These are phyloP conservation scores for Xylaria sp. DNA, from an alignment of 2,329 filamentous ascomycete genomes.

Conservation along the genomic window DNA sequence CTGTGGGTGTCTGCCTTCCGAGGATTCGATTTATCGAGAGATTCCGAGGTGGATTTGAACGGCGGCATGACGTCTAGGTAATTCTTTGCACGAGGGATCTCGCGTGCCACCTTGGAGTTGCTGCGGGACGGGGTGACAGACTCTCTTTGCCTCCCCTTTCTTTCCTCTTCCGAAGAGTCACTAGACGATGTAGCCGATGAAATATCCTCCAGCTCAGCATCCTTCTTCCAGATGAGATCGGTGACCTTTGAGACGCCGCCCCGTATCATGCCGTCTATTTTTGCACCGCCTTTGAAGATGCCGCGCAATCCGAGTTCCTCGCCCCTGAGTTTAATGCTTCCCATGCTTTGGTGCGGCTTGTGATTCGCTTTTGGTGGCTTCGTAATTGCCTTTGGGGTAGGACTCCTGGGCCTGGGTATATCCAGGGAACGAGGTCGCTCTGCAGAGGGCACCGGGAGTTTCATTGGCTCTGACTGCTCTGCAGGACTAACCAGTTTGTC, in stretches of 20 bases:
- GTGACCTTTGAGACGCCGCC: slow-evolving; percentile 60
- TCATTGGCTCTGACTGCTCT: slow-evolving; percentile 29
- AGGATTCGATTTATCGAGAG: slow-evolving; percentile 23
- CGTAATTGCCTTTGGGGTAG: slow-evolving; percentile 40
- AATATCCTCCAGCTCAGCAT: slow-evolving; percentile 39
- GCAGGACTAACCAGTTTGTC: slow-evolving; percentile 36
- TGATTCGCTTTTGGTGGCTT: slow-evolving; percentile 49
- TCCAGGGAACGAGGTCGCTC: slow-evolving; percentile 34
- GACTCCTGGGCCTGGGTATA: slow-evolving; percentile 42
- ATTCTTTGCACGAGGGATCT: slow-evolving; percentile 43
- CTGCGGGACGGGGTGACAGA: slow-evolving; percentile 42
- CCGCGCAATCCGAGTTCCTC: slow-evolving; percentile 64
- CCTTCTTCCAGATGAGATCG: slow-evolving; percentile 61
- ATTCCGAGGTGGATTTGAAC: slow-evolving; percentile 45
- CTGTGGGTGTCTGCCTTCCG: slow-evolving; percentile 24
- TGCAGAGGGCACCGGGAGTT: slow-evolving; percentile 34
- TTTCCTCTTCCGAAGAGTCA: slow-evolving; percentile 54
- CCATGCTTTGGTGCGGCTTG: slow-evolving; percentile 52
- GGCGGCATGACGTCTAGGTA: slow-evolving; percentile 57
- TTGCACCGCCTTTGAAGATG: slow-evolving; percentile 75
- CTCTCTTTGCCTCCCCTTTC: slow-evolving; percentile 43
- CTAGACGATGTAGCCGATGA: slow-evolving; percentile 45
- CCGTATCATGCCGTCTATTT: slow-evolving; percentile 70
- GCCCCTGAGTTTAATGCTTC: slow-evolving; percentile 50
- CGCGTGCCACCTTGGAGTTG: slow-evolving; percentile 37